Conservation (phyloP, 139 green algal genomes). For the Chlorella sp. region DNA sequence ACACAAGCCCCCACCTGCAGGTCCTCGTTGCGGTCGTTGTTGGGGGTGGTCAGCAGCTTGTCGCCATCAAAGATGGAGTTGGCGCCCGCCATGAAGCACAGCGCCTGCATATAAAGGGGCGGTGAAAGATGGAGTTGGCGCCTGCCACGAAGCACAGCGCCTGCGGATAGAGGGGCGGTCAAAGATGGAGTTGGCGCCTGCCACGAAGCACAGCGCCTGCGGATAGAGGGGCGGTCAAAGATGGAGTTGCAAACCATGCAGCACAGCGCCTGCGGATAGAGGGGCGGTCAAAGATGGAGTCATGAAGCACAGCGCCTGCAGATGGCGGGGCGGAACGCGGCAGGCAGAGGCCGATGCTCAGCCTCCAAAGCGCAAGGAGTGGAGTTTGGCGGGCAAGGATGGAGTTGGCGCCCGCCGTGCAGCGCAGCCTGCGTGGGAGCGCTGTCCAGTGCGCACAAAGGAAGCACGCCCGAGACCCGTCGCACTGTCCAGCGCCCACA, state of each 20-base stretch:
- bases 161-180: conserved; percentile 61
- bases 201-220: conserved; percentile 95
- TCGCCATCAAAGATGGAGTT: conserved; percentile 99
- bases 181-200: conserved; percentile 97
- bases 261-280: conserved; percentile 81
- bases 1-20: neutral
- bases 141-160: conserved; percentile 96
- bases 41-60: conserved; percentile 97
- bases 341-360: too few relatives aligned
- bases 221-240: conserved; percentile 70
- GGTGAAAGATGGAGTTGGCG: conserved; percentile 96
- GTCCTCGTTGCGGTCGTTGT: conserved; percentile 87
- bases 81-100: conserved; percentile 97
- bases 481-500: neutral
- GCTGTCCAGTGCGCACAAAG: too few relatives aligned
- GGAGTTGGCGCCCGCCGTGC: conserved; percentile 95
- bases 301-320: conserved; percentile 94
- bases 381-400: conserved; percentile 96
- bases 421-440: too few relatives aligned
- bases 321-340: conserved; percentile 79
- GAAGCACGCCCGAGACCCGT: too few relatives aligned
- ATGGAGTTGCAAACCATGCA: conserved; percentile 99
- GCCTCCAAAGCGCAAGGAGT: too few relatives aligned
- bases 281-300: conserved; percentile 90
- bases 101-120: conserved; percentile 63